Evolutionary conservation across 2,329 filamentous ascomycete species (phyloP).

Genomic region (Parastagonospora nodorum): DNA sequence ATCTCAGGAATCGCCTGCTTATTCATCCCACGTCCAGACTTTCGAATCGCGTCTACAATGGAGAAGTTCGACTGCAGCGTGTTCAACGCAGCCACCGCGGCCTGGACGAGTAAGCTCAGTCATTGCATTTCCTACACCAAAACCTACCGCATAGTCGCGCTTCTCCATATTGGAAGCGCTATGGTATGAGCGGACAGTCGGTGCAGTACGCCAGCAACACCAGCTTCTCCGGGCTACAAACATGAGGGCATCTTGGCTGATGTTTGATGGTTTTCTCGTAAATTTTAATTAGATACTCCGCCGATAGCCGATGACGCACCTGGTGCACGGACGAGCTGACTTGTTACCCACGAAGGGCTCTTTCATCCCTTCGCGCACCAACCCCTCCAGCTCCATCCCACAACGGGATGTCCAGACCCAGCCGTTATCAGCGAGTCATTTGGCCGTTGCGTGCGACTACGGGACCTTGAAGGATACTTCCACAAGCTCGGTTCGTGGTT

Average conservation of each 20-base stretch:
- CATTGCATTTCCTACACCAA: not conserved
- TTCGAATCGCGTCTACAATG: slow-evolving; percentile 75
- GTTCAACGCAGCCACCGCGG: slow-evolving; percentile 75
- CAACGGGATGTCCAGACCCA: not conserved
- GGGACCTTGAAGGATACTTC: too few relatives aligned
- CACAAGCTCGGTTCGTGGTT: too few relatives aligned
- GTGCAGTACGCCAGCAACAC: slow-evolving; percentile 14
- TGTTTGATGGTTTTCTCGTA: slow-evolving; percentile 2
- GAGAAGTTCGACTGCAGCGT: slow-evolving; percentile 80
- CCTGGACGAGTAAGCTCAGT: slow-evolving; percentile 48
- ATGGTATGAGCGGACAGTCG: slow-evolving; percentile 19
- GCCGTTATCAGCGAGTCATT: not conserved
- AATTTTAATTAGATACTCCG: slow-evolving; percentile 22
- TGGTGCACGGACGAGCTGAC: slow-evolving; percentile 17
- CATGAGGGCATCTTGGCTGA: slow-evolving; percentile 37
- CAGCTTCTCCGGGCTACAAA: slow-evolving; percentile 29
- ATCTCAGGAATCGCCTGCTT: slow-evolving; percentile 80
- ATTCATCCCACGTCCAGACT: slow-evolving; percentile 75
- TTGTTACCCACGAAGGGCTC: slow-evolving; percentile 2
- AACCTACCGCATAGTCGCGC: slow-evolving; percentile 43
- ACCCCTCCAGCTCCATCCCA: not conserved
- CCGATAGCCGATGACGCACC: slow-evolving; percentile 32
- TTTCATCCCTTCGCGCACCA: not conserved
- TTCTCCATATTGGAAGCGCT: slow-evolving; percentile 33
- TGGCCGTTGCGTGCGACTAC: not conserved